A percentile compares a stretch with the other conserved stretches of the same genome.
These are phyloP conservation scores for Vaccinium vitisidaea DNA, from an alignment of 148 eudicot genomes.

Conservation along the genomic window DNA sequence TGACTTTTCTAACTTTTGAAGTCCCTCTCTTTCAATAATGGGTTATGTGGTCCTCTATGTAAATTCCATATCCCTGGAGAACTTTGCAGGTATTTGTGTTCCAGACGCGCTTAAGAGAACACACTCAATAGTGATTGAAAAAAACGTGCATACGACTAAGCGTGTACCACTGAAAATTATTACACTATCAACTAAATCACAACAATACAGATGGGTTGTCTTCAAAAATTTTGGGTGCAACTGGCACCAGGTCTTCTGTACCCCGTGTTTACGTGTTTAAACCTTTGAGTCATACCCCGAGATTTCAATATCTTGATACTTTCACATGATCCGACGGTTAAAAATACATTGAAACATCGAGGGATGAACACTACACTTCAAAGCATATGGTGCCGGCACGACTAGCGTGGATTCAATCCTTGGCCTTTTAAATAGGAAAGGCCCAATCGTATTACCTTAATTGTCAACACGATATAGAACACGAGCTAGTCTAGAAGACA, in stretches of 20 bases:
- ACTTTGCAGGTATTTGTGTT: background rate
- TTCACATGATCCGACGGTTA: background rate
- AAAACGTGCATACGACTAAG: background rate
- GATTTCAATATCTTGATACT: background rate
- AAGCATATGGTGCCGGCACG: conserved; percentile 10
- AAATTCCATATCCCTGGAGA: too few species aligned
- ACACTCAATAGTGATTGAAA: background rate
- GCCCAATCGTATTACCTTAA: background rate
- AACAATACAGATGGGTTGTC: too few species aligned
- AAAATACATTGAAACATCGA: too few species aligned
- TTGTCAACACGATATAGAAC: background rate
- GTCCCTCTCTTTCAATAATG: background rate
- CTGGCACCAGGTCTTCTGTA: too few species aligned
- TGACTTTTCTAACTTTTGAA: background rate
- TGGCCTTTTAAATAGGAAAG: too few species aligned
- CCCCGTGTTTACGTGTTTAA: background rate
- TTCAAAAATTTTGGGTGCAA: too few species aligned
- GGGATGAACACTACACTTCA: too few species aligned
- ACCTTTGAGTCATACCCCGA: background rate
- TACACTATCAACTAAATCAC: too few species aligned
- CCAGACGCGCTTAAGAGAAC: background rate
- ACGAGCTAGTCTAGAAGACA: background rate
- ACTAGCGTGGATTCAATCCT: too few species aligned
- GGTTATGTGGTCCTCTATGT: too few species aligned
- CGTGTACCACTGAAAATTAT: background rate